Base-by-base conservation (phyloP, 352 stramenopile genomes). In the Pythium biforme region DNA sequence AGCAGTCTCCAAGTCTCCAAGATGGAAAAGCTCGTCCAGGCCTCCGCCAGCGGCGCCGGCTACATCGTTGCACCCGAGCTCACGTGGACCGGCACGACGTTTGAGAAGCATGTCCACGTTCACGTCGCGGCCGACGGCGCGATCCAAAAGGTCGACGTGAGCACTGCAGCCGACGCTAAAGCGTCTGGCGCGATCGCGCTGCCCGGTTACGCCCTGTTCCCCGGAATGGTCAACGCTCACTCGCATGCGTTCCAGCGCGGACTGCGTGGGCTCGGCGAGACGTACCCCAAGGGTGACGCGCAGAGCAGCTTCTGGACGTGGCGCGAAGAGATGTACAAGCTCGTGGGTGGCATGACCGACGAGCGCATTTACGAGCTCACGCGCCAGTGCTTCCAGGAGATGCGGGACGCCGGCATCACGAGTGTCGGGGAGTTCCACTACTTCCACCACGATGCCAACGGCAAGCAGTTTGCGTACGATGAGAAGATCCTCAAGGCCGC, bases 261-360 rank as follows among this genome's bases (percentile, higher is more conserved):
- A 3, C 68, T 90, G 56, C 79, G 83, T 19, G 80, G 83, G 0
- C 79, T 90, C n/a, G 83, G 83, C 26, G 83, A 92, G 74, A 86
- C 76, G 66, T 90, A 92, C 60, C 70, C 79, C 10, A 86, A 86
- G 60, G 57, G 49, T 19, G 55, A 60, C 48, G 56, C 59, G 29
- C 58, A 72, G 37, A 88, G 77, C 70, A 89, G 78, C 57, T 92
- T 92, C 63, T 92, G 83, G 83, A 92, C 83, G 40, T 92, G 83
- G 83, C 77, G 83, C 19, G 78, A 92, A 49, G 83, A 92, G 65
- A 92, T 92, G 83, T 92, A 92, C 79, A 82, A 83, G 65, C 77
- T 92, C 39, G 83, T 90, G 34, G 77, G 73, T 25, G 64, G 59
- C 50, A 90, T 90, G 80, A 89, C 63, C 34, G 69, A 86, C 62